These are phyloP conservation scores for Rickenella mellea DNA, from an alignment of 768 basidiomycete genomes.

Conservation along the genomic window DNA sequence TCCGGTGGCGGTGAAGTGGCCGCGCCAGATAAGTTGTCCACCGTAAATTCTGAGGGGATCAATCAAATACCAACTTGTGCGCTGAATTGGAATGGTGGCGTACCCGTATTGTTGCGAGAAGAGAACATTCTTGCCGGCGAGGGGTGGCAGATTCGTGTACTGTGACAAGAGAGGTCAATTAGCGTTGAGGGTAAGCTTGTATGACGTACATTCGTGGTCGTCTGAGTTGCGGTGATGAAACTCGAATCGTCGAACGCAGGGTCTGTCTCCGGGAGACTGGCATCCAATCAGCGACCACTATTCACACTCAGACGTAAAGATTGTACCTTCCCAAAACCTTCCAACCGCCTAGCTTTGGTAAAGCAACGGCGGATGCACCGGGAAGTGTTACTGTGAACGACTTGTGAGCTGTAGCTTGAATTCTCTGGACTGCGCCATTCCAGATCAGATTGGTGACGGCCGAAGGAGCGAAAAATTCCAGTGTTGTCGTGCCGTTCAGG, in stretches of 20 bases:
- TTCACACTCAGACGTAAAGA: no score
- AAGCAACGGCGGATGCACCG: no score
- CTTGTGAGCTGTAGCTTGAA: conserved; percentile 19
- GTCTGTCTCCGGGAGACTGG: conserved; percentile 40
- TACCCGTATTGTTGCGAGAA: conserved; percentile 48
- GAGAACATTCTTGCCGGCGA: conserved; percentile 33
- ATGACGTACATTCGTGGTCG: conserved; percentile 32
- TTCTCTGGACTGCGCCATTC: conserved; percentile 25
- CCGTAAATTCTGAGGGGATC: conserved; percentile 11
- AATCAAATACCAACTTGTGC: conserved; percentile 1
- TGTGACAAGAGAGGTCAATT: conserved; percentile 8
- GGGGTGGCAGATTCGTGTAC: conserved; percentile 41
- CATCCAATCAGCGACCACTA: no score
- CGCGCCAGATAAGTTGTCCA: conserved; percentile 35
- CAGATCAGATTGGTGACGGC: conserved; percentile 26
- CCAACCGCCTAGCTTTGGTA: conserved; percentile 31
- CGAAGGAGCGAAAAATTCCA: conserved; percentile 34
- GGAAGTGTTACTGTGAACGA: conserved; percentile 26
- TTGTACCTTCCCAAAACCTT: conserved; percentile 35
- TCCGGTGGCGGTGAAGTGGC: conserved; percentile 38
- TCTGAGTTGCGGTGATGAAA: conserved; percentile 33
- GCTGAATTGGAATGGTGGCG: conserved; percentile 1
- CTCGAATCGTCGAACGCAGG: conserved; percentile 37
- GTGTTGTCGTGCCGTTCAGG: conserved; percentile 34
- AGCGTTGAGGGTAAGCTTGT: not conserved